These are phyloP conservation scores for Bullera alba DNA, from an alignment of 768 basidiomycete genomes.

Conservation along the genomic window DNA sequence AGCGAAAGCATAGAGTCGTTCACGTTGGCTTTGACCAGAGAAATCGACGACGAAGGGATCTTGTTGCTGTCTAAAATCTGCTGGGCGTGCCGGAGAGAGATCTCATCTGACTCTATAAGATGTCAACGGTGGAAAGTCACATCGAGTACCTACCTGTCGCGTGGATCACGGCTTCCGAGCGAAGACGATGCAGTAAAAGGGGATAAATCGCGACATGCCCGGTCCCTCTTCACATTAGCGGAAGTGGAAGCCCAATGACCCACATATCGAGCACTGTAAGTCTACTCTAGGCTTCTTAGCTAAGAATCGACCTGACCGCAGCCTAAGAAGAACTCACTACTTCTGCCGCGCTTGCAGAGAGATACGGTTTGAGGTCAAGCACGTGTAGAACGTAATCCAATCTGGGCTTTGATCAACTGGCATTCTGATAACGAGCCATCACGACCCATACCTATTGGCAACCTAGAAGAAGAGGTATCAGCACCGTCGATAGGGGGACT, in stretches of 20 bases:
- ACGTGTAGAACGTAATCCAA: conserved; percentile 68
- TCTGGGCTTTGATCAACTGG: conserved; percentile 51
- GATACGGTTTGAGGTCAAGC: conserved; percentile 31
- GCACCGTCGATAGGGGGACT: neutral
- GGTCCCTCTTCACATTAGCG: conserved; percentile 59
- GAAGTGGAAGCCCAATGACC: conserved; percentile 23
- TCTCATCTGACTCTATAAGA: conserved; percentile 70
- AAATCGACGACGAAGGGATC: conserved; percentile 52
- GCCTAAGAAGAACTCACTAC: neutral
- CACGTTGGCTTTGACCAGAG: conserved; percentile 45
- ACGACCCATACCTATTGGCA: no score
- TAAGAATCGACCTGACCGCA: neutral
- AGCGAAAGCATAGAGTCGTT: conserved; percentile 53
- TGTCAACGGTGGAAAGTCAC: neutral
- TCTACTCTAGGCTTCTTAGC: no score
- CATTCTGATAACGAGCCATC: no score
- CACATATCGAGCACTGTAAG: conserved; percentile 58
- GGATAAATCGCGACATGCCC: conserved; percentile 88
- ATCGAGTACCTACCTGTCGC: conserved; percentile 20
- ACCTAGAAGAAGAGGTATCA: no score
- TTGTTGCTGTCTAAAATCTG: conserved; percentile 58
- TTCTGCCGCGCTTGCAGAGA: conserved; percentile 48
- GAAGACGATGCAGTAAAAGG: conserved; percentile 50
- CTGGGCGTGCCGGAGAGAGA: conserved; percentile 56
- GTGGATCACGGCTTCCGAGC: conserved; percentile 16